Evolutionary conservation across 257 asterid genomes (phyloP).

Genomic region (Gentiana straminea): DNA sequence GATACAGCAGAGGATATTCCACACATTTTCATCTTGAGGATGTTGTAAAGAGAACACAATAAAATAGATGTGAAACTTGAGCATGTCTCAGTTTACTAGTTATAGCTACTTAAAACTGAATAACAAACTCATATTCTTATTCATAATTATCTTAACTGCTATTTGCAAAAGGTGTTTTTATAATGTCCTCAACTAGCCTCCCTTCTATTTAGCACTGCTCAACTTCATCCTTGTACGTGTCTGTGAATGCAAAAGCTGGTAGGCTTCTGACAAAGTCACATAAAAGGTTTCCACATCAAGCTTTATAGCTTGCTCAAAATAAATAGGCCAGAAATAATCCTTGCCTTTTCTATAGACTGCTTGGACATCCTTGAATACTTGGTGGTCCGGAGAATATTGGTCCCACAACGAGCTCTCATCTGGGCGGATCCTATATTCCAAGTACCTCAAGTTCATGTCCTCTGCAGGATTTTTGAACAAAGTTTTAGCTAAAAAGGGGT

Average conservation of each 20-base stretch:
- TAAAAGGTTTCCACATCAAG: slow-evolving; percentile 27
- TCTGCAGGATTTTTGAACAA: slow-evolving; percentile 23
- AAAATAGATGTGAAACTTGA: too few species aligned
- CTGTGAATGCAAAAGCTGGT: slow-evolving; percentile 7
- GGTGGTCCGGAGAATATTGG: slow-evolving; percentile 17
- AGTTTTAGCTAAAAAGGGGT: slow-evolving; percentile 17
- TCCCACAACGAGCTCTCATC: slow-evolving; percentile 44
- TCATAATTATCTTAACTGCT: too few species aligned
- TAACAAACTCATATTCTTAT: too few species aligned
- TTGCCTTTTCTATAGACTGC: slow-evolving; percentile 16
- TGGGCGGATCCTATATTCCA: slow-evolving; percentile 29
- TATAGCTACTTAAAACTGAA: too few species aligned
- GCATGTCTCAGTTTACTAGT: too few species aligned
- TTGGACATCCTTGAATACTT: slow-evolving; percentile 18
- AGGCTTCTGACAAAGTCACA: slow-evolving; percentile 14
- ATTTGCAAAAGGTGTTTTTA: too few species aligned
- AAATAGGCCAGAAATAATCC: slow-evolving; percentile 14
- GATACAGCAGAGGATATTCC: too few species aligned
- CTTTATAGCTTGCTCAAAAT: slow-evolving; percentile 24
- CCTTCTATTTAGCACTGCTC: too few species aligned
- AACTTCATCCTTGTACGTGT: too few species aligned
- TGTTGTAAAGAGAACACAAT: too few species aligned
- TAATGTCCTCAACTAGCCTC: too few species aligned
- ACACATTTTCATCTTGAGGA: too few species aligned
- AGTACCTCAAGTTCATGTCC: slow-evolving; percentile 41